Percentiles rank a stretch among this genome's conserved stretches.
Evolutionary conservation across 2,329 filamentous ascomycete species (phyloP).

Genomic region (Fusarium chlamydosporum): DNA sequence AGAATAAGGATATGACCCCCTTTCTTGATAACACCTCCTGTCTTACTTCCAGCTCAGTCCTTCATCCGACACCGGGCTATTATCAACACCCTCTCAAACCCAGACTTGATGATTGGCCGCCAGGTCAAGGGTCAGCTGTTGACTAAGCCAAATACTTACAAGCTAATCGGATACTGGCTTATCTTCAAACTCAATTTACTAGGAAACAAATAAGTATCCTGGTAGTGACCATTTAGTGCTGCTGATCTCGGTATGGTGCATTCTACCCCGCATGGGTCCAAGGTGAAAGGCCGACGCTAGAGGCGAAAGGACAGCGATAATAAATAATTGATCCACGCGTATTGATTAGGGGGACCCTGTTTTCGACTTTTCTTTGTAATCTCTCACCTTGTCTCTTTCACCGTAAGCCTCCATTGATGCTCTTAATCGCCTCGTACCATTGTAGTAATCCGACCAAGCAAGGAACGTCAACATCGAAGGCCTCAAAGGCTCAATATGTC

Average conservation of each 20-base stretch:
- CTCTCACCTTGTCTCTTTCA: no score
- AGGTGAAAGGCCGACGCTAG: constrained; percentile 14
- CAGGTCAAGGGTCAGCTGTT: not conserved
- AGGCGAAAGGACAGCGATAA: not conserved
- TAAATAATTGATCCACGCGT: not conserved
- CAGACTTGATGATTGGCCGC: not conserved
- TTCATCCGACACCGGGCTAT: not conserved
- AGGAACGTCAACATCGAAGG: no score
- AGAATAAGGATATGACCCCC: no score
- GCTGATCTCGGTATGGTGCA: constrained; percentile 11
- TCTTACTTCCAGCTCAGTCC: no score
- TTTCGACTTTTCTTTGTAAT: not conserved
- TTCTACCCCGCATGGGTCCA: constrained; percentile 26
- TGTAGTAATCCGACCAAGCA: no score
- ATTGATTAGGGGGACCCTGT: not conserved
- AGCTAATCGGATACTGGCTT: not conserved
- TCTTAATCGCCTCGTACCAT: no score
- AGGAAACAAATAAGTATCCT: constrained; percentile 5
- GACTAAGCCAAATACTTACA: not conserved
- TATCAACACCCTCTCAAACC: constrained; percentile 11
- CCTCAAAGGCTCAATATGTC: constrained; percentile 7
- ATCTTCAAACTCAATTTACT: not conserved
- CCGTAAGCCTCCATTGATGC: no score
- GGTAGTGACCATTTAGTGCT: not conserved
- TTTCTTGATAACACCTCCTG: no score